Base-by-base conservation (phyloP, 2,329 filamentous ascomycete species). In the Ophiostoma novo-ulmi region DNA sequence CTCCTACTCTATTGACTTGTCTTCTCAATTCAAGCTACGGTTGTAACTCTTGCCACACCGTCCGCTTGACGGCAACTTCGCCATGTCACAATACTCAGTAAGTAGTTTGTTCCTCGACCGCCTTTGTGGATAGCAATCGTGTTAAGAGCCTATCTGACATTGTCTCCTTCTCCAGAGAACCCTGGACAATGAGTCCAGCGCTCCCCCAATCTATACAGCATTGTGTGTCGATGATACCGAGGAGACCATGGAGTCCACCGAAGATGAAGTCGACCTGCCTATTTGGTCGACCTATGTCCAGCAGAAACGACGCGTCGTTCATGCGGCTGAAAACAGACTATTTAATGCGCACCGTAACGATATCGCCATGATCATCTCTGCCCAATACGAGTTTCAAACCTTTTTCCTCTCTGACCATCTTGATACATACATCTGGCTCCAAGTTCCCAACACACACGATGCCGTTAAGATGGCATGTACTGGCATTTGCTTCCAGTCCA, bases 341-440 rank as follows among this genome's bases (percentile, higher is more conserved):
- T 14, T 58, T 26, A 26, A 63, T 20, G 11, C 5, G 39, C 73
- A 74, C 52, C 44, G 70, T 41, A 14, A 65, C 6, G 73, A 74
- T 35, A 36, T 73, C 63, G 41, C 67, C 1, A 67, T 72, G 70
- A 70, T 74, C 65, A 69, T 73, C 20, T 52, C 71, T 6, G 72
- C 73, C 67, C 64, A 72, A 44, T 69, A 52, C 65, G 73, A 74
- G 70, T 72, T 74, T 35, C 65, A 67, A 68, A 58, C 52, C 48
- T 55, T 71, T 4, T 73, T 75, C 52, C 63, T 61, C 22, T 35
- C 58, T 11, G 39, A 39, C 48, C 63, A 73, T 22, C 65, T 69
- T 36, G 74, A 75, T 68, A 74, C 73, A 3, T 58, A 73, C 31
- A 73, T 75, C 63, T 64, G 72, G 61, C 71, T 75, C 17, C 70